Base-by-base conservation (phyloP, 2,329 filamentous ascomycete genomes). In the Coleophoma crateriformis region DNA sequence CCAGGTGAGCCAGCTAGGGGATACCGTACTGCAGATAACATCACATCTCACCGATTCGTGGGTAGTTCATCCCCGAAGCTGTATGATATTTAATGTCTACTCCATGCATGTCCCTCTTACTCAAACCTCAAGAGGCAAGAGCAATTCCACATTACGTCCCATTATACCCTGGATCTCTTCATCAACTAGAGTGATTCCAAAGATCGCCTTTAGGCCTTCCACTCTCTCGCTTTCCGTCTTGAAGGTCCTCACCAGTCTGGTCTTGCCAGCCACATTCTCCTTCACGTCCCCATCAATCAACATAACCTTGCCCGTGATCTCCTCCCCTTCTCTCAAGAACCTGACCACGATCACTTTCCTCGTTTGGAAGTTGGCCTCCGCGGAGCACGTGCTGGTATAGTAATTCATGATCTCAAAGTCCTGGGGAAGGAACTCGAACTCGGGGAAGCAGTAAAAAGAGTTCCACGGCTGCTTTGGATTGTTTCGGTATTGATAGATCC, bases 401-500 rank as follows among this genome's bases (percentile, higher is more conserved):
- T 71, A 78, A 63, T 79, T 86, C 70, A 85, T 72, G 6, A 84
- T 69, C 34, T 72, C 73, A 58, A 81, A 87, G 64, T 88, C 84
- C 40, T 69, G 64, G 4, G 73, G 75, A 33, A 80, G 62, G 63
- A 85, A 87, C 64, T 87, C 84, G 14, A 76, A 69, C 52, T 86
- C 80, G 2, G 76, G 75, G 63, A 90, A 90, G 53, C 75, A 79
- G 63, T 88, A 88, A 44, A 74, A 77, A 1, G 77, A 69, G 19
- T 74, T 69, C 80, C 84, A 90, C 2, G 71, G 69, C 43, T 66
- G 68, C 0, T 74, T 67, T 0, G 61, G 40, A 4, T 67, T 64
- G 53, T 78, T 74, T 27, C 78, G 73, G 55, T 79, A 78, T 64
- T 86, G 76, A 60, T 84, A 85, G 50, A 86, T 73, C 84, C 83